Conservation (phyloP, 1,139 yeast genomes). For the Waltiozyma sp. region DNA sequence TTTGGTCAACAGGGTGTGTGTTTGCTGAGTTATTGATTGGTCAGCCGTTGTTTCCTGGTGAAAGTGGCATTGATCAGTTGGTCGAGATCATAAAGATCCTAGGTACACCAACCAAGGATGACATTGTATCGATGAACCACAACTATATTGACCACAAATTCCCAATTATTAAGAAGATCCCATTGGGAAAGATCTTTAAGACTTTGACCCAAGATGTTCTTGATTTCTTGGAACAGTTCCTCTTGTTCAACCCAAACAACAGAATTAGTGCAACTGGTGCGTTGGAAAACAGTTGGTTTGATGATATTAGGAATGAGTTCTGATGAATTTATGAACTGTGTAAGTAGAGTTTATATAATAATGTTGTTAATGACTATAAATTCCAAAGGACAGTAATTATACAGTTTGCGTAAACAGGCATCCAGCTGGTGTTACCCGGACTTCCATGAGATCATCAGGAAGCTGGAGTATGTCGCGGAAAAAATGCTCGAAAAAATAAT, state of each 20-base stretch:
- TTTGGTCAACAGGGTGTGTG: slow-evolving; percentile 98
- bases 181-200: slow-evolving; percentile 73
- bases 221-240: slow-evolving; percentile 15
- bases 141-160: slow-evolving; percentile 95
- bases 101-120: slow-evolving; percentile 92
- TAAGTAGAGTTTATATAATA: not conserved
- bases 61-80: slow-evolving; percentile 91
- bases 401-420: not conserved
- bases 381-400: no score
- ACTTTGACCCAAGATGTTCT: slow-evolving; percentile 24
- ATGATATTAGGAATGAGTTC: slow-evolving; percentile 43
- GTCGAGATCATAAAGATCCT: slow-evolving; percentile 92
- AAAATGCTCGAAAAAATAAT: no score
- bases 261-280: slow-evolving; percentile 64
- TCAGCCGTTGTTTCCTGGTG: slow-evolving; percentile 96
- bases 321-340: not conserved
- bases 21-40: slow-evolving; percentile 95
- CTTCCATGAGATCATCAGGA: no score
- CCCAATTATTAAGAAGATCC: slow-evolving; percentile 93
- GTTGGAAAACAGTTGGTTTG: slow-evolving; percentile 62
- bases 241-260: slow-evolving; percentile 59
- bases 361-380: not conserved
- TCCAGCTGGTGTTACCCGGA: no score
- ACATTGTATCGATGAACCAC: slow-evolving; percentile 91
- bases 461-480: not conserved